phyloP scores from a whole-genome alignment of 495 filamentous ascomycete species.

The Penicillium ochrochloron region DNA sequence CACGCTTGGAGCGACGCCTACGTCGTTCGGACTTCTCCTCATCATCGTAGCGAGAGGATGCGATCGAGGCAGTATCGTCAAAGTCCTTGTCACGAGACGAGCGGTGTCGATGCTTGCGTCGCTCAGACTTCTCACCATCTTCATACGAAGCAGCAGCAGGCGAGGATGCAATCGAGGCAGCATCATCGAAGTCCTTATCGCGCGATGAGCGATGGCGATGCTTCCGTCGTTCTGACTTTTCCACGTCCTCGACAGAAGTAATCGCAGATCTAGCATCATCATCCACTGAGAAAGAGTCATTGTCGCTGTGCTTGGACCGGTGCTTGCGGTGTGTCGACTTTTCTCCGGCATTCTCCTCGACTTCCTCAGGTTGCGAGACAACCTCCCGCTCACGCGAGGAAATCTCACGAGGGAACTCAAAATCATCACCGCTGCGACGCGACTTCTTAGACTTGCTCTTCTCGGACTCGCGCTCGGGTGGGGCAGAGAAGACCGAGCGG shows the following conservation, averaged over 20 bases:
- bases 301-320: constrained; percentile 36
- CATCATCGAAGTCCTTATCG: constrained; percentile 35
- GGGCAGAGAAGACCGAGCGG: constrained; percentile 35
- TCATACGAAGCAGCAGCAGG: constrained; percentile 22
- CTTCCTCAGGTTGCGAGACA: constrained; percentile 10
- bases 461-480: constrained; percentile 22
- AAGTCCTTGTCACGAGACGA: constrained; percentile 23
- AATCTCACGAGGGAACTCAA: constrained; percentile 27
- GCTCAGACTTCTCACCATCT: constrained; percentile 26
- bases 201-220: constrained; percentile 22
- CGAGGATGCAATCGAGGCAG: constrained; percentile 42
- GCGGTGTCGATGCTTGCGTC: constrained; percentile 29
- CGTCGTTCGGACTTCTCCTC: constrained; percentile 29
- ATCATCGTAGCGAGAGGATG: constrained; percentile 32
- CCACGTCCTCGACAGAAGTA: constrained; percentile 25
- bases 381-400: constrained; percentile 5
- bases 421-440: constrained; percentile 29
- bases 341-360: constrained; percentile 20
- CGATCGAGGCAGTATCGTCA: constrained; percentile 42
- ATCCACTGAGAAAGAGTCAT: constrained; percentile 23
- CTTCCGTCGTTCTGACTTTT: constrained; percentile 28
- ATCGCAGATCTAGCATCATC: constrained; percentile 28
- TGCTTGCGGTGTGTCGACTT: constrained; percentile 35
- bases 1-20: constrained; percentile 39
- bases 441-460: constrained; percentile 30